phyloP scores from a whole-genome alignment of 805 yeast genomes.

The Danielia oregonensis region DNA sequence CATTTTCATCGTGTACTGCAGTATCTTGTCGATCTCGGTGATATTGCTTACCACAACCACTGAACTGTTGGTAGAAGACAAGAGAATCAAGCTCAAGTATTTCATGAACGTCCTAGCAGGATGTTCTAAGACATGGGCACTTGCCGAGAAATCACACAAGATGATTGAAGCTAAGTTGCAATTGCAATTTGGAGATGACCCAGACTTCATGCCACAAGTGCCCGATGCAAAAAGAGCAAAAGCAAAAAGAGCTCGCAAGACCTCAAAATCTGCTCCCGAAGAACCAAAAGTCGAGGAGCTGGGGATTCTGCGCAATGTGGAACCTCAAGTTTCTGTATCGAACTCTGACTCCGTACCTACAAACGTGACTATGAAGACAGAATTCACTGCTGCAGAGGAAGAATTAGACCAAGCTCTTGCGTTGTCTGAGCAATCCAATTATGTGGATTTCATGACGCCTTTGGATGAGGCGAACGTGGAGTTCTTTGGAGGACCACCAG shows the following conservation, averaged over 20 bases:
- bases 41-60: conserved; percentile 32
- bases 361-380: no score
- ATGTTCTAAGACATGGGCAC: conserved; percentile 45
- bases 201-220: conserved; percentile 5
- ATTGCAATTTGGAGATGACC: conserved; percentile 19
- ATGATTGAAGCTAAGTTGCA: conserved; percentile 32
- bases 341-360: not conserved
- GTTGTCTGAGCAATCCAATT: not conserved
- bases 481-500: conserved; percentile 51
- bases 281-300: not conserved
- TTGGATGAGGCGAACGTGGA: conserved; percentile 26
- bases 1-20: conserved; percentile 45
- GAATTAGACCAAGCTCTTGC: not conserved
- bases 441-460: conserved; percentile 1
- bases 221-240: conserved; percentile 1
- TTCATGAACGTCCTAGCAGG: conserved; percentile 39
- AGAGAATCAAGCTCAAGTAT: conserved; percentile 28
- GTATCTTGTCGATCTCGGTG: conserved; percentile 43
- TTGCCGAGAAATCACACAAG: conserved; percentile 43
- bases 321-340: not conserved
- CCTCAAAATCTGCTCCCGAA: not conserved
- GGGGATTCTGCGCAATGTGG: not conserved
- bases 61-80: conserved; percentile 21
- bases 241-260: not conserved
- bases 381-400: not conserved